These are phyloP conservation scores for Didymella arachidicola DNA, from an alignment of 2,329 filamentous ascomycete genomes.

Conservation along the genomic window DNA sequence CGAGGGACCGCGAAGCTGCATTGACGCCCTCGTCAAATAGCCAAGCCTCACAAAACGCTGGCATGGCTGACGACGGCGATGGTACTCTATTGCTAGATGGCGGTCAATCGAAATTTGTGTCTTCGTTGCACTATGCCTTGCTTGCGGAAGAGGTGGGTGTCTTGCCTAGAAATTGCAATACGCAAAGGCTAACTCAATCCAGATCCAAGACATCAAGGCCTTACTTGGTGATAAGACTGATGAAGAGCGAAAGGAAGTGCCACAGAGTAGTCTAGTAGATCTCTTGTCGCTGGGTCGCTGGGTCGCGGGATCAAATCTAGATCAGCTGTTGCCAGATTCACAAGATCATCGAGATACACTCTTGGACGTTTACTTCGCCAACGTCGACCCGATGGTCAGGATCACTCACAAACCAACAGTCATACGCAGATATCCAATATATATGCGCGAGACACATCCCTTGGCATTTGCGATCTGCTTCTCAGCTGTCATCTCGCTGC, in stretches of 20 bases:
- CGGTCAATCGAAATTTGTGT: slow-evolving; percentile 51
- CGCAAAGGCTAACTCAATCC: not conserved
- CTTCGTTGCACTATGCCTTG: slow-evolving; percentile 51
- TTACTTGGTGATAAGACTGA: slow-evolving; percentile 44
- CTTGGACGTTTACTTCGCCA: slow-evolving; percentile 46
- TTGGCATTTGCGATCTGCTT: slow-evolving; percentile 49
- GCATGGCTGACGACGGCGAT: slow-evolving; percentile 48
- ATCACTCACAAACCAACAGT: slow-evolving; percentile 48
- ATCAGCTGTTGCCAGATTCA: slow-evolving; percentile 40
- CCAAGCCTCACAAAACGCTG: slow-evolving; percentile 44
- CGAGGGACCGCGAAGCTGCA: slow-evolving; percentile 33
- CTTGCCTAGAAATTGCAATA: not conserved
- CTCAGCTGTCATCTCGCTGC: slow-evolving; percentile 47
- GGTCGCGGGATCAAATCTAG: slow-evolving; percentile 35
- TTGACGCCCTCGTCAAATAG: slow-evolving; percentile 45
- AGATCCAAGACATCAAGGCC: slow-evolving; percentile 53
- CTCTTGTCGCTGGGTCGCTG: slow-evolving; percentile 46
- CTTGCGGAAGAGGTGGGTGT: slow-evolving; percentile 49
- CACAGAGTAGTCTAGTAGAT: slow-evolving; percentile 42
- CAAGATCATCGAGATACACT: slow-evolving; percentile 44
- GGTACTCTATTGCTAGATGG: slow-evolving; percentile 49
- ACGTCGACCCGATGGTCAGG: slow-evolving; percentile 50
- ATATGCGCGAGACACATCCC: slow-evolving; percentile 43
- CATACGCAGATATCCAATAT: slow-evolving; percentile 37
- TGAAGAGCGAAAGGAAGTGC: slow-evolving; percentile 41